Conservation (phyloP, 2,329 filamentous ascomycete genomes). For the Aspergillus sp. region DNA sequence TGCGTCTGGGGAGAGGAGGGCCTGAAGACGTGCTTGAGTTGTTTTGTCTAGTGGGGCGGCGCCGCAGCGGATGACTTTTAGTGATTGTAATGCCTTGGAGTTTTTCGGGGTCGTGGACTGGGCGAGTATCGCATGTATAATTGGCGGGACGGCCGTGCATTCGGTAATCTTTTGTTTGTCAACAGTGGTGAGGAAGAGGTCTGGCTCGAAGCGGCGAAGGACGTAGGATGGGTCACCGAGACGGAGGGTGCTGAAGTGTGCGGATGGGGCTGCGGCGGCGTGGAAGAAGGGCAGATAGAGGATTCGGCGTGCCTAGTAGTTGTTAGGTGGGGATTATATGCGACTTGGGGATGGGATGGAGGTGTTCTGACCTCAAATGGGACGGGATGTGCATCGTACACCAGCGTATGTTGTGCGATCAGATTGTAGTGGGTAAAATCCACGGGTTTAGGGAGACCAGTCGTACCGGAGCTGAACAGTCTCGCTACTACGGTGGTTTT, state of each 20-base stretch:
- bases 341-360: background rate
- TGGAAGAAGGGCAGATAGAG: conserved; percentile 5
- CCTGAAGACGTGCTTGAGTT: conserved; percentile 2
- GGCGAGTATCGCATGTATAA: conserved; percentile 6
- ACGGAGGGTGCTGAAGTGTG: background rate
- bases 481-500: conserved; percentile 4
- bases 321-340: no score
- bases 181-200: conserved; percentile 3
- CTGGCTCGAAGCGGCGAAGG: conserved; percentile 10
- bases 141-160: conserved; percentile 9
- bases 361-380: background rate
- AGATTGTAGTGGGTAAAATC: conserved; percentile 15
- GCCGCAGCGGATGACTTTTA: conserved; percentile 8
- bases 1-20: background rate
- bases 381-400: background rate
- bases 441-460: conserved; percentile 28
- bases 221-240: background rate
- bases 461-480: conserved; percentile 28
- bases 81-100: background rate
- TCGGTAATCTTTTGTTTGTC: conserved; percentile 10
- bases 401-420: conserved; percentile 5
- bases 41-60: conserved; percentile 11
- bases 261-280: background rate
- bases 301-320: background rate
- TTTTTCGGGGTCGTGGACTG: background rate